Evolutionary conservation across 2,329 filamentous ascomycete genomes (phyloP).

Genomic region (Claviceps monticola): DNA sequence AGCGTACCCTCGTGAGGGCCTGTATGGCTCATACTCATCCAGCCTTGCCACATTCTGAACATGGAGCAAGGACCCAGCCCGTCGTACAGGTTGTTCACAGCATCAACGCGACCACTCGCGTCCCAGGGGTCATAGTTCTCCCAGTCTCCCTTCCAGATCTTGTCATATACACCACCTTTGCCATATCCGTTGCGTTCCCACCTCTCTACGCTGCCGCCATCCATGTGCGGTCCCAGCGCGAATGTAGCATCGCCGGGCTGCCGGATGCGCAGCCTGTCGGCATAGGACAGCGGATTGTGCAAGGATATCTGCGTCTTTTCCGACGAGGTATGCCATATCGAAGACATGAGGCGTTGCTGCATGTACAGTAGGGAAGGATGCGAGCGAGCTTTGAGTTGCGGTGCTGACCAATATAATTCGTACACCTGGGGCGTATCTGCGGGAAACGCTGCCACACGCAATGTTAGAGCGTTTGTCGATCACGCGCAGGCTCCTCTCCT

Average conservation of each 20-base stretch:
- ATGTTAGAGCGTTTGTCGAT: neutral
- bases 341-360: slow-evolving; percentile 47
- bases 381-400: slow-evolving; percentile 53
- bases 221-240: slow-evolving; percentile 58
- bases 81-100: slow-evolving; percentile 62
- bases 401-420: slow-evolving; percentile 61
- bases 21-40: slow-evolving; percentile 66
- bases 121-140: slow-evolving; percentile 77
- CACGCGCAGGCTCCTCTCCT: too few species aligned
- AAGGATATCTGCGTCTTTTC: slow-evolving; percentile 32
- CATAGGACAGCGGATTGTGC: slow-evolving; percentile 49
- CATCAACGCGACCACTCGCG: slow-evolving; percentile 50
- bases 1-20: slow-evolving; percentile 66
- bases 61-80: slow-evolving; percentile 71
- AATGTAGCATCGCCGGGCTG: slow-evolving; percentile 58
- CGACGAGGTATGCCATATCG: slow-evolving; percentile 42
- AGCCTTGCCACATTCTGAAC: slow-evolving; percentile 83
- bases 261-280: slow-evolving; percentile 58
- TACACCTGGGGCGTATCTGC: slow-evolving; percentile 54
- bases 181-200: slow-evolving; percentile 62
- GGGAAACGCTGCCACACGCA: slow-evolving; percentile 41
- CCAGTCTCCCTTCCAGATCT: slow-evolving; percentile 62
- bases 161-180: slow-evolving; percentile 52
- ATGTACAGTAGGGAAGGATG: slow-evolving; percentile 49
- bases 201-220: slow-evolving; percentile 60